Percentiles rank a stretch among this genome's conserved stretches.
Conservation (phyloP, 2,329 filamentous ascomycete species). For the Fusarium concolor region DNA sequence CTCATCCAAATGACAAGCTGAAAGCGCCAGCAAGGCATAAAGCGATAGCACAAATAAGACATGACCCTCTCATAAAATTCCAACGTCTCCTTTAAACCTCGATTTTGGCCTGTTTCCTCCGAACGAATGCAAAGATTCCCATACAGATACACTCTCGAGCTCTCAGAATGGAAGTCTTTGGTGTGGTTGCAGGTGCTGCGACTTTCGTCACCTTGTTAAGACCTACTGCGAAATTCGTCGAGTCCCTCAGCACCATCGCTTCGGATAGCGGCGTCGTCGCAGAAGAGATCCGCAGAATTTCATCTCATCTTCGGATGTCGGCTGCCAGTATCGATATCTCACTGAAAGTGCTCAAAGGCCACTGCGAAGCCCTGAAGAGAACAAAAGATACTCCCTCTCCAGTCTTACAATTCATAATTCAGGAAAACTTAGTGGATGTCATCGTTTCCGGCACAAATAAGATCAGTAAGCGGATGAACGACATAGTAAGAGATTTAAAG, state of each 20-base stretch:
- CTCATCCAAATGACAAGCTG: neutral
- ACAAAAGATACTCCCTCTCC: neutral
- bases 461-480: neutral
- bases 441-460: neutral
- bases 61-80: no score
- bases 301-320: neutral
- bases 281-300: neutral
- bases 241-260: neutral
- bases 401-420: neutral
- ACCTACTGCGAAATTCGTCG: neutral
- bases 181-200: neutral
- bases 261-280: neutral
- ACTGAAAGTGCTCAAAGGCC: neutral
- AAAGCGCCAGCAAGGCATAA: neutral
- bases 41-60: neutral
- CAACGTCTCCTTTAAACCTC: no score
- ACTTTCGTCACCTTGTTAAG: neutral
- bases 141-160: no score
- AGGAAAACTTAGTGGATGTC: neutral
- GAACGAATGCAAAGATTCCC: no score
- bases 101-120: no score
- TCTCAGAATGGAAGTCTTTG: neutral
- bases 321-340: neutral
- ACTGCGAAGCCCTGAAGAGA: neutral
- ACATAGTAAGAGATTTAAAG: neutral